These are phyloP conservation scores for Melaleuca alternifolia DNA, from an alignment of 345 rosid species.

Conservation along the genomic window DNA sequence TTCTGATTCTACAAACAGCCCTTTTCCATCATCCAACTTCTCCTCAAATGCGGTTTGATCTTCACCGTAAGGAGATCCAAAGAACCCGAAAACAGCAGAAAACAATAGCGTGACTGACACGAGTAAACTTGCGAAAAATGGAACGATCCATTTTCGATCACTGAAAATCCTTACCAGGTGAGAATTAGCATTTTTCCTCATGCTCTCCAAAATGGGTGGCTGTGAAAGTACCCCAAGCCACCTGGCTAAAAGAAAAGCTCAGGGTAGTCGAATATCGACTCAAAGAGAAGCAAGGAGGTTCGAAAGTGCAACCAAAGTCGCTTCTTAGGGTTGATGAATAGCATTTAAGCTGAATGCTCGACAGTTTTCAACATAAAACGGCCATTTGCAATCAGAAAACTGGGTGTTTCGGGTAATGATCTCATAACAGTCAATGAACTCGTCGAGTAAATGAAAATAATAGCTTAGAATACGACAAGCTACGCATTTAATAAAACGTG, in stretches of 20 bases:
- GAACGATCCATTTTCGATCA: conserved; percentile 69
- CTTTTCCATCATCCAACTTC: conserved; percentile 31
- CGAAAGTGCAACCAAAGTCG: conserved; percentile 13
- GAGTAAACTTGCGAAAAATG: conserved; percentile 60
- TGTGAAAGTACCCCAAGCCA: background rate
- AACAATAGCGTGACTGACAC: conserved; percentile 42
- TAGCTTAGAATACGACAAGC: background rate
- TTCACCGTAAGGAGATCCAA: conserved; percentile 26
- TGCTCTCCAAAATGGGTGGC: conserved; percentile 15
- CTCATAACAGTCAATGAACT: background rate
- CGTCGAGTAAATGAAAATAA: background rate
- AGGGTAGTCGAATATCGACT: background rate
- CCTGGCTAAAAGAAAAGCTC: background rate
- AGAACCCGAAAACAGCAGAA: conserved; percentile 27
- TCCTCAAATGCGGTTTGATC: conserved; percentile 32
- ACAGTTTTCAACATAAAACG: background rate
- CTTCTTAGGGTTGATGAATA: conserved; percentile 8
- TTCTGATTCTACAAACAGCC: conserved; percentile 59
- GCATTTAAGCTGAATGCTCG: conserved; percentile 8
- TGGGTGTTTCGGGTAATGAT: background rate
- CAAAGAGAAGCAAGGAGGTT: conserved; percentile 15
- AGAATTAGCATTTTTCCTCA: conserved; percentile 40
- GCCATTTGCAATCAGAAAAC: background rate
- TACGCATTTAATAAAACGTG: background rate
- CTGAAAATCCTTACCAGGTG: conserved; percentile 53